phyloP scores from a whole-genome alignment of 768 basidiomycete genomes.

The Boletus insuetus region DNA sequence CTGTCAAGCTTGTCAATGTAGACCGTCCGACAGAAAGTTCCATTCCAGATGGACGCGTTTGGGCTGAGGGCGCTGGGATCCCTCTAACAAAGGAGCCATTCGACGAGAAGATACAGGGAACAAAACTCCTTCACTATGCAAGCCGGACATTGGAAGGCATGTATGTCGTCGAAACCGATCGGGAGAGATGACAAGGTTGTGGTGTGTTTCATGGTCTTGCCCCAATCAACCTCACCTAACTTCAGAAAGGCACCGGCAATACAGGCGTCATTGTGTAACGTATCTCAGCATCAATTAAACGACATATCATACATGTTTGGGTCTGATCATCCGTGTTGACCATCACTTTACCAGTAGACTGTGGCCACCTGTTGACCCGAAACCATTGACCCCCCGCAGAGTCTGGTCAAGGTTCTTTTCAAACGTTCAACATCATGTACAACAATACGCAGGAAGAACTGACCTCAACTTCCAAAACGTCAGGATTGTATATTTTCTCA shows the following conservation, averaged over 20 bases:
- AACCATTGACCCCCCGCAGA: conserved; percentile 78
- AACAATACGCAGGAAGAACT: conserved; percentile 2
- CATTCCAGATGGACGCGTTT: conserved; percentile 42
- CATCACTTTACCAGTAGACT: conserved; percentile 34
- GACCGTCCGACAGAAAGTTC: conserved; percentile 25
- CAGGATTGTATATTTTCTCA: conserved; percentile 86
- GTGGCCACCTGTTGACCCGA: conserved; percentile 95
- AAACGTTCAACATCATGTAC: conserved; percentile 2
- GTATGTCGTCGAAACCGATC: conserved; percentile 59
- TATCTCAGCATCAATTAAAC: background rate
- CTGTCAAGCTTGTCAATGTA: conserved; percentile 62
- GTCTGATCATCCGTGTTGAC: background rate
- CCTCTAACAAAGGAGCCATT: conserved; percentile 21
- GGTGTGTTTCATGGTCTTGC: conserved; percentile 4
- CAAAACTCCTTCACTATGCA: conserved; percentile 50
- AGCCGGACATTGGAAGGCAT: conserved; percentile 45
- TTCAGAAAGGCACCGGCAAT: background rate
- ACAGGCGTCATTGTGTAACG: too few relatives aligned
- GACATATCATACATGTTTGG: conserved; percentile 3
- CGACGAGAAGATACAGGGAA: conserved; percentile 35
- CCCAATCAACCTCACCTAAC: background rate
- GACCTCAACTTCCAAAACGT: conserved; percentile 82
- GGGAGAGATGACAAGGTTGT: conserved; percentile 18
- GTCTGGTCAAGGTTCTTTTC: conserved; percentile 82
- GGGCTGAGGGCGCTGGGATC: conserved; percentile 39